phyloP scores from a whole-genome alignment of 257 asterid species.

The Cordia subcordata region DNA sequence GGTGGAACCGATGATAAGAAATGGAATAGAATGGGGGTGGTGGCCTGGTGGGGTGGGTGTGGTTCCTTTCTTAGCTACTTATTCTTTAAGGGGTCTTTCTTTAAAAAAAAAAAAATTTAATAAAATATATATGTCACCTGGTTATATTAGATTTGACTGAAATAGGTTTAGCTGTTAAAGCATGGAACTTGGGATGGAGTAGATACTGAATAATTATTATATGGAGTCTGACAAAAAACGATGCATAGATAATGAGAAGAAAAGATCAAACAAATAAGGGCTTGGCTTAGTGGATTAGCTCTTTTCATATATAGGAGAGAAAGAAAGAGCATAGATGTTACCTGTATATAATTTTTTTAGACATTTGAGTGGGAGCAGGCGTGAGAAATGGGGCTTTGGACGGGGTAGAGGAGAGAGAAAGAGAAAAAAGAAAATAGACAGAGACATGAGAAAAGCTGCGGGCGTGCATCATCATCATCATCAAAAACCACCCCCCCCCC shows the following conservation, averaged over 20 bases:
- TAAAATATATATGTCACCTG: too few relatives aligned
- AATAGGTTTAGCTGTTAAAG: constrained; percentile 25
- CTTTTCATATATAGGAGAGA: constrained; percentile 19
- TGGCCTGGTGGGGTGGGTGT: constrained; percentile 30
- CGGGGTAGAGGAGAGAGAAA: constrained; percentile 18
- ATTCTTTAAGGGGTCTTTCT: constrained; percentile 18
- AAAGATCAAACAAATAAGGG: constrained; percentile 15
- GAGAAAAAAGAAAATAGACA: constrained; percentile 10
- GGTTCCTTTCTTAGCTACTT: constrained; percentile 21
- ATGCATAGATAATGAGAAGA: constrained; percentile 21
- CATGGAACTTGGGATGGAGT: constrained; percentile 25
- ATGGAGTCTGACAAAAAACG: constrained; percentile 44
- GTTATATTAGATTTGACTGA: constrained; percentile 19
- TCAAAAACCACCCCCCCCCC: constrained; percentile 35
- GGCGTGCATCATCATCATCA: constrained; percentile 67
- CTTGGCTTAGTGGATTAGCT: constrained; percentile 43
- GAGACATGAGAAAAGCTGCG: constrained; percentile 63
- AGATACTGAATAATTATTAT: too few relatives aligned
- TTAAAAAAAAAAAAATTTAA: constrained; percentile 20
- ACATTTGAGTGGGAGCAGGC: constrained; percentile 60
- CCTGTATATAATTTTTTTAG: neutral
- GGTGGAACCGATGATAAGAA: constrained; percentile 31
- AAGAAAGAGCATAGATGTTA: neutral
- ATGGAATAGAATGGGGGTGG: constrained; percentile 30
- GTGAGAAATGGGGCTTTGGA: constrained; percentile 40